Base-by-base conservation (phyloP, 179 eudicot genomes). In the Spinacia oleracea region DNA sequence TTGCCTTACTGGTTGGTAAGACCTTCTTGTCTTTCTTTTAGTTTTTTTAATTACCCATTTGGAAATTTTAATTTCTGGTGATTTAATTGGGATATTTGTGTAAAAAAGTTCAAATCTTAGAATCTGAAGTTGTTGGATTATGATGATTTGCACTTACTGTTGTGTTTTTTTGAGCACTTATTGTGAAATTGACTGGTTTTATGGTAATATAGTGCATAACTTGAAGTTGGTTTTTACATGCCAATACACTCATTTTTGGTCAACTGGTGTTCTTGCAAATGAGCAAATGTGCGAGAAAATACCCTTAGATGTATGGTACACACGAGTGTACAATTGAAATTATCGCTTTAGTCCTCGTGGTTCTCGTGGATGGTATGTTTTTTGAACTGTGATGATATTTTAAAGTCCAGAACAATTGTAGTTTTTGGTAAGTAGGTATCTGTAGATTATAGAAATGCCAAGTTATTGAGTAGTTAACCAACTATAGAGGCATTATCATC, bases 1-100 rank as follows among this genome's bases (percentile, higher is more conserved):
- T 23, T 94, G 82, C 98, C 98, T 82, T 94, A 86, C 69, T 91
- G 91, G 93, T 70, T 87, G 79, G 97, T 92, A 83, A 81, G 80
- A n/a, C 1, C 0, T 65, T 45, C 32, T 31, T 56, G 6, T 68
- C 63, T 32, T 38, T 70, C 16, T 29, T n/a, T 48, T 29, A 4
- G 12, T 6, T 53, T 6, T 72, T 45, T 48, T 53, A 53, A 53
- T 64, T 69, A 60, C 72, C 12, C 60, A 46, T 77, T 77, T 65
- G 6, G 11, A 1, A 50, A 43, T 23, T 66, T 48, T 50, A 6
- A 15, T 6, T 31, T 8, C 8, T n/a, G 56, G 4, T 64, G 38
- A 12, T 11, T 34, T 59, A 34, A 45, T 50, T 11, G 46, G 6
- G 29, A 9, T 23, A 0, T 31, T 65, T n/a, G 34, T 27, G 50